Conservation (phyloP, 2,329 filamentous ascomycete genomes). For the Phoma sp. region DNA sequence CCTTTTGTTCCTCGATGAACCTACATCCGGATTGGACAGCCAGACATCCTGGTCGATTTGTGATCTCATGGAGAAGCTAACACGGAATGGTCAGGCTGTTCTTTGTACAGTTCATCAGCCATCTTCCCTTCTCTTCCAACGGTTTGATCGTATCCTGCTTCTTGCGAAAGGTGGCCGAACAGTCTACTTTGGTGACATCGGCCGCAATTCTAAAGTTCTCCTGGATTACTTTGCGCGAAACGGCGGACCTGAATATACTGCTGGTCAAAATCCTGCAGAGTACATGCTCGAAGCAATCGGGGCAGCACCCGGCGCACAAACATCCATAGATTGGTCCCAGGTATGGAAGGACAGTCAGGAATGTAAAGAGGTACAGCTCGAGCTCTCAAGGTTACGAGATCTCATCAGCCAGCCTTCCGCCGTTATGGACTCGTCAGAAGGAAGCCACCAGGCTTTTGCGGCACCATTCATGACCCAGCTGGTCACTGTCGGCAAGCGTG, state of each 20-base stretch:
- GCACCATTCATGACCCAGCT: constrained; percentile 48
- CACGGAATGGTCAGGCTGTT: constrained; percentile 78
- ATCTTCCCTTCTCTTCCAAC: constrained; percentile 88
- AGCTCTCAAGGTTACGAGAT: constrained; percentile 49
- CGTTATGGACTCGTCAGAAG: constrained; percentile 52
- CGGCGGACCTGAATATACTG: constrained; percentile 66
- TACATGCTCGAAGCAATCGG: constrained; percentile 67
- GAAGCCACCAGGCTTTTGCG: constrained; percentile 51
- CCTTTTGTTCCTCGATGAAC: constrained; percentile 60
- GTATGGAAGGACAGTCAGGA: constrained; percentile 46
- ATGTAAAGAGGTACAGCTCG: constrained; percentile 37
- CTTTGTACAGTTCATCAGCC: constrained; percentile 95
- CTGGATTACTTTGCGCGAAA: constrained; percentile 76
- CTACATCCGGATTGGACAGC: constrained; percentile 78
- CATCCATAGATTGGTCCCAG: constrained; percentile 48
- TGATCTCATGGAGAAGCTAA: constrained; percentile 83
- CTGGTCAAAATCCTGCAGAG: constrained; percentile 75
- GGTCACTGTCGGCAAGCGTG: constrained; percentile 47
- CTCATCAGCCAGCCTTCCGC: constrained; percentile 38
- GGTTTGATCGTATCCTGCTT: constrained; percentile 81
- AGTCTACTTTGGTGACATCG: constrained; percentile 81
- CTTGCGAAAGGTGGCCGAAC: constrained; percentile 76
- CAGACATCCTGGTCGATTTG: constrained; percentile 64
- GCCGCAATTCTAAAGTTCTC: constrained; percentile 68
- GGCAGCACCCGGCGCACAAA: constrained; percentile 36